Base-by-base conservation (phyloP, 208 protist species). In the Crithidia sp. region DNA sequence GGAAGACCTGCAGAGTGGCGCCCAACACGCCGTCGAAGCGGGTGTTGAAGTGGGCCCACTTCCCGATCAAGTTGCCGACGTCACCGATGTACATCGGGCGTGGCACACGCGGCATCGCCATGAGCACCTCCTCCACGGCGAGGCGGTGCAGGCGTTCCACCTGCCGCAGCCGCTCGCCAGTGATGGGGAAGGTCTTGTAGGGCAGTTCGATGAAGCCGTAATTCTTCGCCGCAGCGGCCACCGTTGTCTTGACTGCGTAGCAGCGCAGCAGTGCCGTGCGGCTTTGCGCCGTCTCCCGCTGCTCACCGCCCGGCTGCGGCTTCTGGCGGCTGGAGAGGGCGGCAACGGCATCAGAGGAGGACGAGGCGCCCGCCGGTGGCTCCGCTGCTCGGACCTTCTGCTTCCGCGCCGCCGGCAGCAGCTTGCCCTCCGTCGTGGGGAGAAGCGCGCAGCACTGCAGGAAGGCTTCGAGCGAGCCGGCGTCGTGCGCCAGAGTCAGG, bases 71-170 rank as follows among this genome's bases (percentile, higher is more conserved):
- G 68, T 94, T 95, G 64, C 92, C 92, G 5, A 96, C 84, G 49
- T 95, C 90, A 45, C 92, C 88, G 19, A 96, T 67, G 74, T 95
- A 94, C 90, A 96, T 93, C 19, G 92, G 92, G 2, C 71, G 69
- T 12, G 84, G 88, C 39, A 80, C 74, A 9, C 80, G 80, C 17
- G 92, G 92, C 88, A 96, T 95, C 36, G 90, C 90, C 88, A 94
- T 94, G 10, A 96, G 83, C 54, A 95, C 83, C 65, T 95, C 90
- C 62, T 94, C 88, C 57, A 94, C 71, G 5, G 92, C 92, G 37
- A 83, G 58, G 16, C 63, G 10, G 28, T 86, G 77, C 62, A 95
- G 70, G 43, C 71, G 79, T 12, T 75, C 71, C 12, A 89, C 63
- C 66, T 82, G 68, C 5, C 77, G 87, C 64, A 84, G 61, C 5